Conservation (phyloP, 1,284 basidiomycete species). For the Rugosomyces carneus region DNA sequence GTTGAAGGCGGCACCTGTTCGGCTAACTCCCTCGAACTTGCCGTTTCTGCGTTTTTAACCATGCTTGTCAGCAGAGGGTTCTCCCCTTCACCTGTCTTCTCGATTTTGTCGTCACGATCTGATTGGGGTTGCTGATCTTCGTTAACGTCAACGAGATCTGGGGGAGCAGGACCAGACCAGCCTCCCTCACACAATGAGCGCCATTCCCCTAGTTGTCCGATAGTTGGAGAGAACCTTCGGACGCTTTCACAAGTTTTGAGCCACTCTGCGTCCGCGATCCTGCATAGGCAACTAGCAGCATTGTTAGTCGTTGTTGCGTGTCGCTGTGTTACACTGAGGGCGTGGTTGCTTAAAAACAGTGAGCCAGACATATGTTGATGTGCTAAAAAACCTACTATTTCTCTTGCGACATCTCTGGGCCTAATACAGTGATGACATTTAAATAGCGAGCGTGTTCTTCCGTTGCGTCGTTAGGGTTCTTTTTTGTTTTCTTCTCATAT, state of each 20-base stretch:
- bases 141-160: constrained; percentile 42
- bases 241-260: constrained; percentile 63
- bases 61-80: constrained; percentile 5
- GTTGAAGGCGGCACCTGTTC: not conserved
- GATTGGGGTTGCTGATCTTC: constrained; percentile 10
- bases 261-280: constrained; percentile 76
- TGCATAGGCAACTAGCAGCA: constrained; percentile 57
- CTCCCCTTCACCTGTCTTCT: constrained; percentile 3
- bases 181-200: constrained; percentile 66
- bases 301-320: constrained; percentile 53
- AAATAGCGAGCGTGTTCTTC: constrained; percentile 77
- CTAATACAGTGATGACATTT: constrained; percentile 62
- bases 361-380: not conserved
- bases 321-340: constrained; percentile 52
- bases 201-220: constrained; percentile 68
- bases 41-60: constrained; percentile 5
- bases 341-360: constrained; percentile 51
- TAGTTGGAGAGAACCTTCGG: constrained; percentile 53
- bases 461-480: constrained; percentile 55
- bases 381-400: constrained; percentile 47
- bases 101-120: constrained; percentile 10
- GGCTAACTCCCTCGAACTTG: not conserved
- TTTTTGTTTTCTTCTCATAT: constrained; percentile 77
- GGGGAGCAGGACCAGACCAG: constrained; percentile 55
- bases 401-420: constrained; percentile 71